Evolutionary conservation across 768 basidiomycete species (phyloP).

Genomic region (Tricholoma matsutake): DNA sequence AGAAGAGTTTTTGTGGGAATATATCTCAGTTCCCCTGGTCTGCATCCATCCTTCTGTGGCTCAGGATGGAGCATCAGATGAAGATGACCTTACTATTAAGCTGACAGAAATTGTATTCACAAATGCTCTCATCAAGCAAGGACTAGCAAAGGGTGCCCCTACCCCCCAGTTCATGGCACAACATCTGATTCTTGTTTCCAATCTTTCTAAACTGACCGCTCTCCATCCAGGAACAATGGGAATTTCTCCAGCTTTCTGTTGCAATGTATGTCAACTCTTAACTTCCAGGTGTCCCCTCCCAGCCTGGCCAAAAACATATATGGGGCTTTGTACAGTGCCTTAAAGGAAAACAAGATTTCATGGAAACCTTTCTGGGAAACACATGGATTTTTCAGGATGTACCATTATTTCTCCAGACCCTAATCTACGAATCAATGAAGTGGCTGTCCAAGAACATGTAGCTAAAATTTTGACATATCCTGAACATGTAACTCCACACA

Average conservation of each 20-base stretch:
- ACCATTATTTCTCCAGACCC: constrained; percentile 99
- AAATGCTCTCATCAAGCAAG: constrained; percentile 89
- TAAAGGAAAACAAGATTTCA: constrained; percentile 98
- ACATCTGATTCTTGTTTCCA: not conserved
- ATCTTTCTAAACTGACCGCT: constrained; percentile 1
- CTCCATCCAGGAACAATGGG: constrained; percentile 91
- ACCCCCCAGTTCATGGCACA: constrained; percentile 86
- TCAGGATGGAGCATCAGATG: constrained; percentile 97
- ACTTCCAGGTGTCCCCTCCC: constrained; percentile 86
- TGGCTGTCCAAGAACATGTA: constrained; percentile 96
- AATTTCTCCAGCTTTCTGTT: constrained; percentile 89
- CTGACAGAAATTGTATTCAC: constrained; percentile 95
- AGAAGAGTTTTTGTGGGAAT: constrained; percentile 99
- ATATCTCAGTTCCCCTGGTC: constrained; percentile 95
- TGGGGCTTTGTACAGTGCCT: constrained; percentile 96
- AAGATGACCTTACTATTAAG: constrained; percentile 97
- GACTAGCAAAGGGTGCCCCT: constrained; percentile 82
- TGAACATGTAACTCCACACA: constrained; percentile 90
- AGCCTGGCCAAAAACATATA: constrained; percentile 89
- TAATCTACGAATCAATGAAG: constrained; percentile 97
- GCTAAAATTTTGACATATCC: constrained; percentile 96
- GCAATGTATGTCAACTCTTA: constrained; percentile 99
- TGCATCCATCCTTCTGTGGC: constrained; percentile 97
- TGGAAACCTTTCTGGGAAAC: constrained; percentile 97
- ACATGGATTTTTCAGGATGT: constrained; percentile 97